Evolutionary conservation across 2,329 filamentous ascomycete species (phyloP).

Genomic region (Neurospora crassa): DNA sequence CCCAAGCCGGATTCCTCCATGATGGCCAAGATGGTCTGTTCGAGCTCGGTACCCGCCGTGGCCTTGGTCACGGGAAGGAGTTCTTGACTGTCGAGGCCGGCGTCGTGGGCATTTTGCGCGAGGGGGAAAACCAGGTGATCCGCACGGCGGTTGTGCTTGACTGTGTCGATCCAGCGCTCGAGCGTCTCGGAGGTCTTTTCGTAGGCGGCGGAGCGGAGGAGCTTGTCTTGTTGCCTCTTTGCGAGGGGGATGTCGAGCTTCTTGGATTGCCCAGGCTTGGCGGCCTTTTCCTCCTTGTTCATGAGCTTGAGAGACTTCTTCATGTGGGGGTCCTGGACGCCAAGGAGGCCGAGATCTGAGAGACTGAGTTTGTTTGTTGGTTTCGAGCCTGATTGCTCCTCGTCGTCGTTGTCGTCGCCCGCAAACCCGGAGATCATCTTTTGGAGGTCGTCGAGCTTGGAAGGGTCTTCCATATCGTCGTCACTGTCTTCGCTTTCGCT

Average conservation of each 20-base stretch:
- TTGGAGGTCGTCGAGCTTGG: constrained; percentile 55
- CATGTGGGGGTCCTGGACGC: constrained; percentile 62
- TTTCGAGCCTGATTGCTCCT: constrained; percentile 32
- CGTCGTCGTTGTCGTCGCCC: constrained; percentile 43
- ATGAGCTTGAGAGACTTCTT: constrained; percentile 73
- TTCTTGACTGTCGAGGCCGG: constrained; percentile 51
- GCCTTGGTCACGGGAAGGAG: constrained; percentile 55
- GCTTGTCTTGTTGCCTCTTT: constrained; percentile 74
- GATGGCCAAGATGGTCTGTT: constrained; percentile 77
- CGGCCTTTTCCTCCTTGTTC: constrained; percentile 49
- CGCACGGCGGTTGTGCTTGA: constrained; percentile 85
- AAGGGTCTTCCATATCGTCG: constrained; percentile 36
- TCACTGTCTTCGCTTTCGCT: constrained; percentile 27
- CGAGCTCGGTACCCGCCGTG: constrained; percentile 68
- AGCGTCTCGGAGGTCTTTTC: constrained; percentile 87
- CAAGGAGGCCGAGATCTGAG: constrained; percentile 62
- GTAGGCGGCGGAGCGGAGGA: constrained; percentile 76
- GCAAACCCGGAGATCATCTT: constrained; percentile 60
- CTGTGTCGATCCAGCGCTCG: constrained; percentile 85
- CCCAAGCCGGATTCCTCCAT: constrained; percentile 79
- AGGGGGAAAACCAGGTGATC: constrained; percentile 87
- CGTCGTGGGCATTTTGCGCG: constrained; percentile 56
- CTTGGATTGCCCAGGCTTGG: constrained; percentile 48
- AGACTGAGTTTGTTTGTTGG: constrained; percentile 61
- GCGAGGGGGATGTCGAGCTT: constrained; percentile 77